Conservation (phyloP, 495 filamentous ascomycete species). For the Paragyromitra xinjiangensis region DNA sequence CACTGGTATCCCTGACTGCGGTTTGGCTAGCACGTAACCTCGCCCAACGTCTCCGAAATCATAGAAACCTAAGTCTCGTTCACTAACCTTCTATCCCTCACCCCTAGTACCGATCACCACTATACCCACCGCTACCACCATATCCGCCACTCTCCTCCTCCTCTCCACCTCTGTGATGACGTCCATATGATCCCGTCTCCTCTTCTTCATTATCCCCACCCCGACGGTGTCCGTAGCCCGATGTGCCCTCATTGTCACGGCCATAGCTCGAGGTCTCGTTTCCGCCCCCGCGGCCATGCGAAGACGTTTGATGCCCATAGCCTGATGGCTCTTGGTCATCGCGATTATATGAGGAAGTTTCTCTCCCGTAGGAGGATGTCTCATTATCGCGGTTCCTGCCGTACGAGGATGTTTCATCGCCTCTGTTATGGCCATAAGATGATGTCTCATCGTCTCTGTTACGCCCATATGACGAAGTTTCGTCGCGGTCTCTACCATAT, state of each 20-base stretch:
- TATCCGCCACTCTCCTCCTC: conserved; percentile 11
- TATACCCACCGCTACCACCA: conserved; percentile 10
- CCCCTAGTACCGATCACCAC: conserved; percentile 12
- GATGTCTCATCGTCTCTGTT: background rate
- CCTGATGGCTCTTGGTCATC: conserved; percentile 8
- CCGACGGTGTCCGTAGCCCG: background rate
- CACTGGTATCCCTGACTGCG: background rate
- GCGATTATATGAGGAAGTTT: background rate
- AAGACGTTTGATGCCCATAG: conserved; percentile 19
- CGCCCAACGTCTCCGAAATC: background rate
- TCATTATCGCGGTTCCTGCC: conserved; percentile 14
- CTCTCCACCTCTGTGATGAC: background rate
- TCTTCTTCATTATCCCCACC: conserved; percentile 7
- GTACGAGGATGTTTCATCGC: background rate
- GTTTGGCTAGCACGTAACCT: background rate
- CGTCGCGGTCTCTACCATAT: background rate
- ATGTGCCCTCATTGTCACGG: conserved; percentile 10
- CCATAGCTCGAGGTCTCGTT: conserved; percentile 7
- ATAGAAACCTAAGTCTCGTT: background rate
- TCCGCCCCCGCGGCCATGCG: background rate
- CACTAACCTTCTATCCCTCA: background rate
- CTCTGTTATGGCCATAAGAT: background rate
- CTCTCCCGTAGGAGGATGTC: conserved; percentile 12
- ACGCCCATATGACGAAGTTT: background rate
- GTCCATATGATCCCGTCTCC: conserved; percentile 2